Conservation (phyloP, 768 basidiomycete genomes). For the Lactifluus piperatus region DNA sequence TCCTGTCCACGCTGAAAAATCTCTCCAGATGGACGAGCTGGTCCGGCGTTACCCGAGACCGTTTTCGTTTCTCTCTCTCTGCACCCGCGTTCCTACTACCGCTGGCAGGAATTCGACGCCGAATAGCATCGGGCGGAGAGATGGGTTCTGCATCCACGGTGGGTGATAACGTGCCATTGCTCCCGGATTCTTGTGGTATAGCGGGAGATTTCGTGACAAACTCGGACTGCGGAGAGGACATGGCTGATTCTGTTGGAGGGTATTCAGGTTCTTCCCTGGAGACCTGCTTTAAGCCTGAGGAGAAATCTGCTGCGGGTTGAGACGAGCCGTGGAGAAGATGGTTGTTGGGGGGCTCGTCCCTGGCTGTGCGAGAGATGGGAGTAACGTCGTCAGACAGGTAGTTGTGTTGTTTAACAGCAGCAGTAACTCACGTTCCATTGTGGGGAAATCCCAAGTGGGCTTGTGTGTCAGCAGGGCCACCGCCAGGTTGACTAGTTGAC, state of each 20-base stretch:
- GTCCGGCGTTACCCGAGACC: conserved; percentile 70
- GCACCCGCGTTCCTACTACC: conserved; percentile 19
- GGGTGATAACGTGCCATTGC: conserved; percentile 11
- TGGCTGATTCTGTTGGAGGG: conserved; percentile 5
- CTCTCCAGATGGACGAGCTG: conserved; percentile 71
- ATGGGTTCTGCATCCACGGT: conserved; percentile 3
- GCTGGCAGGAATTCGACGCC: conserved; percentile 7
- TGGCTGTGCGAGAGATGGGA: conserved; percentile 4
- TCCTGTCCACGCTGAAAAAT: conserved; percentile 58
- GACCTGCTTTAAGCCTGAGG: background rate
- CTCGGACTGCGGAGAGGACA: conserved; percentile 17
- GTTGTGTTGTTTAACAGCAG: background rate
- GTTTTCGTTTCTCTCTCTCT: conserved; percentile 54
- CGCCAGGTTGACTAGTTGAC: conserved; percentile 17
- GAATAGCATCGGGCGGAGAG: conserved; percentile 12
- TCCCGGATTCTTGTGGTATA: conserved; percentile 2
- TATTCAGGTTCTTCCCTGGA: conserved; percentile 5
- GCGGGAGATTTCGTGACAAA: conserved; percentile 15
- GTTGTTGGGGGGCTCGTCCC: conserved; percentile 13
- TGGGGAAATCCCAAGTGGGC: conserved; percentile 20
- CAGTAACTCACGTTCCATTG: conserved; percentile 18
- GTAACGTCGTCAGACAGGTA: background rate
- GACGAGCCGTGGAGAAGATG: background rate
- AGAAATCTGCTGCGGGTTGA: background rate
- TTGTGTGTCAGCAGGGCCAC: conserved; percentile 15